Conservation (phyloP, 176 grass and related monocot species). For the Cocos nucifera region DNA sequence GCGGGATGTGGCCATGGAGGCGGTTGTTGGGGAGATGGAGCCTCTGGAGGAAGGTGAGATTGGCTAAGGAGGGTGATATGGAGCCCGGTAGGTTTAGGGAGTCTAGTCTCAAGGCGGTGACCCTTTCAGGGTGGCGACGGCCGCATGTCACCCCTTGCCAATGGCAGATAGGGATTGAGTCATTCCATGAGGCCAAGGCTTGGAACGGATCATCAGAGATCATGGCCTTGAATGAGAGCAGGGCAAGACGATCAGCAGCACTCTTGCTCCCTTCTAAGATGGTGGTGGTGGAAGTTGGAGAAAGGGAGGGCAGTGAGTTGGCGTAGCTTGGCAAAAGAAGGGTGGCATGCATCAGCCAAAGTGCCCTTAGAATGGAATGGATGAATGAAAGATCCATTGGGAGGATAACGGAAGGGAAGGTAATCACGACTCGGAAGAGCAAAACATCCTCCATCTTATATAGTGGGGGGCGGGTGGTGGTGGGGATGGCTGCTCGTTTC, state of each 20-base stretch:
- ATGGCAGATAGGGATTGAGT: conserved; percentile 21
- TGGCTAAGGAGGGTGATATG: conserved; percentile 8
- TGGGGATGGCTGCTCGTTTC: too few relatives aligned
- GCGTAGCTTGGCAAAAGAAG: too few relatives aligned
- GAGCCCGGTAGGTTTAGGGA: conserved; percentile 15
- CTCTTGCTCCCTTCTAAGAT: too few relatives aligned
- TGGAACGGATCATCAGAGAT: conserved; percentile 21
- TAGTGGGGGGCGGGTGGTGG: too few relatives aligned
- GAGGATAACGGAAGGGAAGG: too few relatives aligned
- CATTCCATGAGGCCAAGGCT: conserved; percentile 35
- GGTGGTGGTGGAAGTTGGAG: too few relatives aligned
- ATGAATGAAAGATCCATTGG: too few relatives aligned
- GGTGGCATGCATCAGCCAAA: too few relatives aligned
- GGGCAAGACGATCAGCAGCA: conserved; percentile 21
- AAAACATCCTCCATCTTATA: too few relatives aligned
- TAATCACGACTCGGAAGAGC: too few relatives aligned
- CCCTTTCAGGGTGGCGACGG: conserved; percentile 13
- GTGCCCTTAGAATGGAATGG: too few relatives aligned
- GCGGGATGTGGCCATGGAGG: conserved; percentile 11
- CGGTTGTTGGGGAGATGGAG: conserved; percentile 23
- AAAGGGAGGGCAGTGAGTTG: too few relatives aligned
- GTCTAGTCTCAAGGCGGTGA: conserved; percentile 20
- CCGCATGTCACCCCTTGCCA: conserved; percentile 25
- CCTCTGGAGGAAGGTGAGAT: conserved; percentile 34
- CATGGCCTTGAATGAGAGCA: conserved; percentile 41